phyloP scores from a whole-genome alignment of 208 protist species.

The Leishmania tarentolae region DNA sequence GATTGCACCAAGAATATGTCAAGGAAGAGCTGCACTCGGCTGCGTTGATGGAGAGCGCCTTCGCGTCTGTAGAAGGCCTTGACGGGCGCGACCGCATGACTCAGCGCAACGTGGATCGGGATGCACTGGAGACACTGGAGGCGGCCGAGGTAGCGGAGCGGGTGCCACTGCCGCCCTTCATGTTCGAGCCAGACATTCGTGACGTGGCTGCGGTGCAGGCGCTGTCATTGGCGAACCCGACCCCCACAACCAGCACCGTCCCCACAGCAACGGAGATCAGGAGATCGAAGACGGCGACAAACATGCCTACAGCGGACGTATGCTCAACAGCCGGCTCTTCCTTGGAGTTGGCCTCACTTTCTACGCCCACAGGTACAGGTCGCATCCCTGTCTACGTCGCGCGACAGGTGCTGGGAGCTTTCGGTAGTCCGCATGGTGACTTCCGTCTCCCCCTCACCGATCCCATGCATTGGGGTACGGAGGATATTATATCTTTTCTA shows the following conservation, averaged over 20 bases:
- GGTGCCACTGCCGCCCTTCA: slow-evolving; percentile 63
- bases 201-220: neutral
- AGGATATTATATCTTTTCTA: slow-evolving; percentile 62
- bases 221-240: neutral
- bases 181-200: slow-evolving; percentile 22
- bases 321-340: neutral
- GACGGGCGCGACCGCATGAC: slow-evolving; percentile 45
- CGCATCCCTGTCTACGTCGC: slow-evolving; percentile 20
- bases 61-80: slow-evolving; percentile 36
- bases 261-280: neutral
- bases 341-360: neutral
- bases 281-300: neutral
- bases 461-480: slow-evolving; percentile 70
- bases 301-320: neutral
- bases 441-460: slow-evolving; percentile 48
- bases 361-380: neutral
- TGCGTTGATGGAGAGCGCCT: slow-evolving; percentile 42
- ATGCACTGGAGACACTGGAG: slow-evolving; percentile 31
- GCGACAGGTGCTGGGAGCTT: slow-evolving; percentile 22
- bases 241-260: neutral
- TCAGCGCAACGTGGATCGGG: slow-evolving; percentile 39
- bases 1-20: neutral
- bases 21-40: slow-evolving; percentile 24
- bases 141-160: slow-evolving; percentile 40
- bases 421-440: slow-evolving; percentile 60